Evolutionary conservation across 192 early-diverging fungal genomes (phyloP).

Genomic region (Backusella macrospora): DNA sequence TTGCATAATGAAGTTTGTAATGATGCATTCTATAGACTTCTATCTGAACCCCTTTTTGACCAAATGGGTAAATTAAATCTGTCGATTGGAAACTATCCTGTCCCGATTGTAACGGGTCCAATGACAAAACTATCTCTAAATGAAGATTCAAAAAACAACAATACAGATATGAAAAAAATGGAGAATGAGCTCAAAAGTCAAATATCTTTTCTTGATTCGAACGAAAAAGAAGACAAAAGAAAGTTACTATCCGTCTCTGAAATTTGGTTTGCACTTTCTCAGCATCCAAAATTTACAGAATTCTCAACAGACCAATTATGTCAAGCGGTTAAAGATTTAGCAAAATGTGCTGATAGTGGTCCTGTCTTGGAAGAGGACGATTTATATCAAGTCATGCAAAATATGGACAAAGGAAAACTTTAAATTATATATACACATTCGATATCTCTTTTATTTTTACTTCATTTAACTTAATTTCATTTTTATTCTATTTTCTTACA

Average conservation of each 20-base stretch:
- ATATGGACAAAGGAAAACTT: conserved; percentile 25
- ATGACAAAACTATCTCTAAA: not conserved
- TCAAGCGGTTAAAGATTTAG: conserved; percentile 19
- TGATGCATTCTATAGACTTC: conserved; percentile 6
- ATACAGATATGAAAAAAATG: not conserved
- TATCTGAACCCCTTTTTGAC: conserved; percentile 21
- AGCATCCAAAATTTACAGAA: conserved; percentile 8
- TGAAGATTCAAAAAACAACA: not conserved
- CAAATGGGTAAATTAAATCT: conserved; percentile 13
- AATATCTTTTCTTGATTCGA: not conserved
- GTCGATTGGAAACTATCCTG: conserved; percentile 1
- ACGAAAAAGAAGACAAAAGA: not conserved
- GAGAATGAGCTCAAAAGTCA: not conserved
- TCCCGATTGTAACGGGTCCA: not conserved
- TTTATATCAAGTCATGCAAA: conserved; percentile 13
- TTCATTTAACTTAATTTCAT: not conserved
- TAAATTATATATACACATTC: not conserved
- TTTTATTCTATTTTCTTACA: not conserved
- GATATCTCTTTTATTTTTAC: not conserved
- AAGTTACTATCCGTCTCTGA: conserved; percentile 14
- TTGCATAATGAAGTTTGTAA: conserved; percentile 13
- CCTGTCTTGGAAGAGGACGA: conserved; percentile 23
- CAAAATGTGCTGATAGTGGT: conserved; percentile 25
- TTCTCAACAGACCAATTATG: conserved; percentile 21
- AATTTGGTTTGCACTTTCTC: conserved; percentile 26